Evolutionary conservation across 2,329 filamentous ascomycete genomes (phyloP).

Genomic region (Zymoseptoria tritici): DNA sequence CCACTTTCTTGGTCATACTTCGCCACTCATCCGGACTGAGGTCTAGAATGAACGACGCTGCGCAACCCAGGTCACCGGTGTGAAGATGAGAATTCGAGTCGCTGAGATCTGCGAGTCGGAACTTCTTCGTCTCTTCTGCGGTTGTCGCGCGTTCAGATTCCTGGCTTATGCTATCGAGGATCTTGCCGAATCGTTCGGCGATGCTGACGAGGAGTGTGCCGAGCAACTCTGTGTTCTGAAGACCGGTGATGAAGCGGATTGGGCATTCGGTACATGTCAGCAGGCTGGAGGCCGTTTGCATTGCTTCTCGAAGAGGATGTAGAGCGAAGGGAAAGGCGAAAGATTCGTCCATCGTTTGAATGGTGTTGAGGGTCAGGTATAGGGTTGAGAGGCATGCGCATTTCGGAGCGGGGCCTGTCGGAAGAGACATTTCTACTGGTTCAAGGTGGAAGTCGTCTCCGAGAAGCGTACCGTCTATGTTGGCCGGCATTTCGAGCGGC

Average conservation of each 20-base stretch:
- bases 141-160: slow-evolving; percentile 31
- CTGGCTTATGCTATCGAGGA: slow-evolving; percentile 34
- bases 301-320: slow-evolving; percentile 35
- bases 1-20: slow-evolving; percentile 37
- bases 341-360: slow-evolving; percentile 31
- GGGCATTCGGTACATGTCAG: slow-evolving; percentile 39
- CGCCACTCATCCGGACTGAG: slow-evolving; percentile 39
- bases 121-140: slow-evolving; percentile 33
- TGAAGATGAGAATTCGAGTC: slow-evolving; percentile 35
- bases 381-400: slow-evolving; percentile 42
- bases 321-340: slow-evolving; percentile 39
- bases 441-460: slow-evolving; percentile 7
- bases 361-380: slow-evolving; percentile 37
- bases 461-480: no score
- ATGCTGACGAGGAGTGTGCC: slow-evolving; percentile 36
- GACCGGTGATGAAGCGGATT: slow-evolving; percentile 33
- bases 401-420: slow-evolving; percentile 12
- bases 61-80: slow-evolving; percentile 36
- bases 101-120: slow-evolving; percentile 38
- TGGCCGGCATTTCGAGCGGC: slow-evolving; percentile 9
- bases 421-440: slow-evolving; percentile 5
- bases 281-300: slow-evolving; percentile 33
- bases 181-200: slow-evolving; percentile 35
- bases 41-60: slow-evolving; percentile 39
- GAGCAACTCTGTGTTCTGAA: slow-evolving; percentile 41